A percentile compares a stretch with the other conserved stretches of the same genome.
Conservation (phyloP, 441 rosid species). For the Brassica balearica region DNA sequence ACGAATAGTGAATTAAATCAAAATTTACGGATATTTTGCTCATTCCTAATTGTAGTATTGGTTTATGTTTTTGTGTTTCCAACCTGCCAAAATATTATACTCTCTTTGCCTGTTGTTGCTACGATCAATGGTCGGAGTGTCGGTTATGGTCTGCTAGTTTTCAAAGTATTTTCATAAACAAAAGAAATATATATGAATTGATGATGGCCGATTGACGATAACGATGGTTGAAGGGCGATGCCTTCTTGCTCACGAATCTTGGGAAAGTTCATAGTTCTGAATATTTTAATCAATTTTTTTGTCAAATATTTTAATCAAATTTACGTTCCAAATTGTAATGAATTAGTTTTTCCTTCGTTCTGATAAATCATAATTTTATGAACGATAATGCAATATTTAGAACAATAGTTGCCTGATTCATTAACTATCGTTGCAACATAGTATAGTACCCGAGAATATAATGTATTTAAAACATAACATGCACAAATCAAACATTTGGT, state of each 20-base stretch:
- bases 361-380: not conserved
- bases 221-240: slow-evolving; percentile 1
- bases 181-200: not conserved
- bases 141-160: slow-evolving; percentile 21
- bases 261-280: not conserved
- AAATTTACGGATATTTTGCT: too few relatives aligned
- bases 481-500: too few relatives aligned
- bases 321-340: not conserved
- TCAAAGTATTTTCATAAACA: not conserved
- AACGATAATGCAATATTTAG: not conserved
- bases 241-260: not conserved
- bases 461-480: not conserved
- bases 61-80: not conserved
- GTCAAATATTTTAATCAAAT: too few relatives aligned
- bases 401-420: not conserved
- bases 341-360: not conserved
- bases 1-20: too few relatives aligned
- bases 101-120: slow-evolving; percentile 29
- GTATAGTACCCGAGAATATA: not conserved
- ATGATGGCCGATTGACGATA: not conserved
- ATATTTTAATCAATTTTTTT: not conserved
- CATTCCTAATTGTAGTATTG: not conserved
- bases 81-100: slow-evolving; percentile 12
- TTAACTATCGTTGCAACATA: not conserved
- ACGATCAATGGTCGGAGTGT: slow-evolving; percentile 34